A percentile compares a stretch with the other conserved stretches of the same genome.
These are phyloP conservation scores for Penicillium diatomitis DNA, from an alignment of 495 filamentous ascomycete species.

Conservation along the genomic window DNA sequence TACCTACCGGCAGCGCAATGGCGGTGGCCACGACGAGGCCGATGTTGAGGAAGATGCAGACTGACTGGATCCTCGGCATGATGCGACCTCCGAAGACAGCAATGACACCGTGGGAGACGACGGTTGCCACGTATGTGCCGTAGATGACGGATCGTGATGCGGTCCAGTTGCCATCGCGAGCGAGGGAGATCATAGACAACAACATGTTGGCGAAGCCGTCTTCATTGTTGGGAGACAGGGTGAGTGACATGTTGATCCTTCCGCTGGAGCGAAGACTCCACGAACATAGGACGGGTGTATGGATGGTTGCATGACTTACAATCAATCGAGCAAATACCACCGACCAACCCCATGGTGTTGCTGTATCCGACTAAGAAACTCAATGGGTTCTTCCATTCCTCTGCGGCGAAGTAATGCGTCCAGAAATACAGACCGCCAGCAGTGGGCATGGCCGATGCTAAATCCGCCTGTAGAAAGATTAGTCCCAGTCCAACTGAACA, in stretches of 20 bases:
- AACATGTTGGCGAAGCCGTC: constrained; percentile 45
- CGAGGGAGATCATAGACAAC: constrained; percentile 49
- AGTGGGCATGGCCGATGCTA: constrained; percentile 62
- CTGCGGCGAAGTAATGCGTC: constrained; percentile 58
- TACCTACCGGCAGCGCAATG: constrained; percentile 56
- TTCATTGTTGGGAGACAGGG: constrained; percentile 1
- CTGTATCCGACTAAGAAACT: constrained; percentile 65
- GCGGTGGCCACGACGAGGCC: constrained; percentile 54
- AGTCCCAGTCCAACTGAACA: not conserved
- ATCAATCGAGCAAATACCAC: constrained; percentile 53
- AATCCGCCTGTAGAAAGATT: constrained; percentile 40
- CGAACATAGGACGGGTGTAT: not conserved
- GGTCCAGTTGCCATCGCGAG: constrained; percentile 54
- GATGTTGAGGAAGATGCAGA: constrained; percentile 54
- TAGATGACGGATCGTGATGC: constrained; percentile 53
- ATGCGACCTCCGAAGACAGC: constrained; percentile 45
- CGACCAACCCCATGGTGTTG: constrained; percentile 59
- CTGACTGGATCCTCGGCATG: constrained; percentile 59
- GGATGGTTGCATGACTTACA: constrained; percentile 22
- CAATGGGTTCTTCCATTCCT: constrained; percentile 51
- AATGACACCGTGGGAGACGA: constrained; percentile 49
- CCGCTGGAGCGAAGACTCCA: not conserved
- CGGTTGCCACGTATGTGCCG: constrained; percentile 50
- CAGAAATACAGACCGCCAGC: constrained; percentile 62
- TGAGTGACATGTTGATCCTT: not conserved